Base-by-base conservation (phyloP, 257 asterid genomes). In the Asclepias syriaca region DNA sequence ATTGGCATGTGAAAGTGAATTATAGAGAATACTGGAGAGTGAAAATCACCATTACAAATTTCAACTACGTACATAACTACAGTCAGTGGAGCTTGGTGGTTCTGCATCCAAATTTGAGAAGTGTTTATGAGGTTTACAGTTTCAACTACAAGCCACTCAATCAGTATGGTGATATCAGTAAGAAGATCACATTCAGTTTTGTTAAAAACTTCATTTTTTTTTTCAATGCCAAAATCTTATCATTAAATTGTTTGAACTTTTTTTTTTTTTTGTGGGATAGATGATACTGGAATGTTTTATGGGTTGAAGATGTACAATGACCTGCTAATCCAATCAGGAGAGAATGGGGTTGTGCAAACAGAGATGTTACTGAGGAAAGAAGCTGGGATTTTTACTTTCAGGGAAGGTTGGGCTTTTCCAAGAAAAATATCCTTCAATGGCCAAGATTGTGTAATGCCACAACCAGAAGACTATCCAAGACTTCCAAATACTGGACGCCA, bases 371-470 rank as follows among this genome's bases (percentile, higher is more conserved):
- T 91, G 72, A 75, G 74, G 40, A 89, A 89, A 82, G 91, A 83
- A 45, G 59, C 69, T 1, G 89, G 77, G 43, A 63, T 51, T 14
- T 91, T 89, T 74, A 86, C 87, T 5, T 91, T 89, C 67, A 81
- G 73, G 37, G 85, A 81, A 68, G 97, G 97, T 48, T 91, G 97
- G 97, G 89, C 80, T 43, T 91, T 91, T 81, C 97, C 97, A 0
- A 77, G 90, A 71, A 89, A 81, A 85, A 76, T 91, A 15, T 82
- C 84, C 3, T 91, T 91, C 77, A 89, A 89, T 70, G 97, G 97
- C 3, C 82, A 85, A 2, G 88, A 87, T 10, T 89, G 97, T 73
- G 97, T 89, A 21, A 78, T 91, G 81, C 96, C 97, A 12, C 63
- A 75, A 58, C 88, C 92, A 2, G 90, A 87, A 78, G 83, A 84